Base-by-base conservation (phyloP, 495 filamentous ascomycete species). In the Entonaema liquescens region DNA sequence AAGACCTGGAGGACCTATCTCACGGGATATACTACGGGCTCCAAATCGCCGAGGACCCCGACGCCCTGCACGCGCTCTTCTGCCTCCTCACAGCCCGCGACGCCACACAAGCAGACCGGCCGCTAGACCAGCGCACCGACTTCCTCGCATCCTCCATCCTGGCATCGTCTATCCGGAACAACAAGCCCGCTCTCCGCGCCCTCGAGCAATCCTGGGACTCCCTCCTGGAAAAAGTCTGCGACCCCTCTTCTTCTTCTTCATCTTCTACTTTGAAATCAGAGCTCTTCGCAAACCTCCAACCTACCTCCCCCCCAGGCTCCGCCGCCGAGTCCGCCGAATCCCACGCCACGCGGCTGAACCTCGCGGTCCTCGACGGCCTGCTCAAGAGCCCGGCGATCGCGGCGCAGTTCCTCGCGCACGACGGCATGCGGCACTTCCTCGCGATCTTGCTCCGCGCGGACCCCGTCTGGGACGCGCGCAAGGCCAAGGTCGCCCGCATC, bases 1-100 rank as follows among this genome's bases (percentile, higher is more conserved):
- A 83, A 21, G 77, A 80, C 47, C 81, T 92, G 11, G 81, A 83
- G 50, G 88, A 90, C 7, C 77, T 90, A 29, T 81, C 85, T 5
- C 88, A 92, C 74, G 89, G 89, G 70, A 85, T 89, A 68, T 89
- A 91, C 79, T 91, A 89, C 80, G 90, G 90, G n/a, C 78, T 89
- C 6, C 85, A 88, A 67, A 82, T 91, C 50, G 77, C 85, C 19
- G 81, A 85, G 52, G 83, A 88, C 64, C 62, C 74, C 4, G 77
- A 77, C n/a, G 81, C 81, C 4, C 62, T 85, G 9, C 80, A 78
- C 42, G 73, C 77, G 11, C 79, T 88, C 3, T 73, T 86, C 61
- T 81, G 81, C 59, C 79, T 83, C 6, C 76, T 81, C 59, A 77
- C 72, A 57, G 28, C 66, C 4, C 5, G 59, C 35, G 71, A 71